Evolutionary conservation across 2,329 filamentous ascomycete genomes (phyloP), one percentile per base, ranked within the genome.

Genomic region (Fusarium sp.): DNA sequence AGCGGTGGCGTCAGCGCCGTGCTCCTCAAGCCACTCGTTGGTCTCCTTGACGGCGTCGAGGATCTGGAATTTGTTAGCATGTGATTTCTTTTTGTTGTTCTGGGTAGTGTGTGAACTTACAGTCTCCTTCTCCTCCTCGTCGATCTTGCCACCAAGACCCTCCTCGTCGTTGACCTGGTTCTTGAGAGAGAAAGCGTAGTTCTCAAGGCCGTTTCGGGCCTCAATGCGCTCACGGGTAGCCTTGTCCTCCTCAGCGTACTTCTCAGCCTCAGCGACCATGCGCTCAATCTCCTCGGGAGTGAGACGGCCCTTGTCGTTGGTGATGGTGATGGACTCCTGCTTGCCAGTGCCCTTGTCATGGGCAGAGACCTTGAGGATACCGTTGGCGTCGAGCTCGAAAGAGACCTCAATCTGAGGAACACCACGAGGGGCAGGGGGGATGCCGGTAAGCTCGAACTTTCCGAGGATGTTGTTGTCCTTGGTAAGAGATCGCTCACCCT

Each of bases 181-280:
- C 92, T 98, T 98, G 76, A 99, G 86, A 86, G 88, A 95, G 89
- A 97, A 98, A 75, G 94, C 94, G 84, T 98, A 99, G 90, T 98
- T 98, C 90, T 99, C 96, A 67, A 99, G 92, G 75, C 91, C 89
- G 84, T 99, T 98, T 80, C 95, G 92, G 75, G 94, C 91, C 86
- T 97, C 94, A 75, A 99, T 97, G 85, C 94, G 94, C 86, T 96
- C 93, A 80, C 94, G 93, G 78, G 93, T 97, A 70, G 94, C 94
- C 90, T 98, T 98, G 87, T 99, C 96, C 85, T 98, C 96, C 83
- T 99, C 96, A 79, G 96, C 96, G 81, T 94, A 98, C 85, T 97
- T 93, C 89, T 98, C 96, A 66, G 96, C 96, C 84, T 99, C 96
- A 74, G 91, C 90, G 71, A 99, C 94, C 96, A 99, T 99, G 82